Conservation (phyloP, 305 asterid species). For the Stenogyne calaminthoides region DNA sequence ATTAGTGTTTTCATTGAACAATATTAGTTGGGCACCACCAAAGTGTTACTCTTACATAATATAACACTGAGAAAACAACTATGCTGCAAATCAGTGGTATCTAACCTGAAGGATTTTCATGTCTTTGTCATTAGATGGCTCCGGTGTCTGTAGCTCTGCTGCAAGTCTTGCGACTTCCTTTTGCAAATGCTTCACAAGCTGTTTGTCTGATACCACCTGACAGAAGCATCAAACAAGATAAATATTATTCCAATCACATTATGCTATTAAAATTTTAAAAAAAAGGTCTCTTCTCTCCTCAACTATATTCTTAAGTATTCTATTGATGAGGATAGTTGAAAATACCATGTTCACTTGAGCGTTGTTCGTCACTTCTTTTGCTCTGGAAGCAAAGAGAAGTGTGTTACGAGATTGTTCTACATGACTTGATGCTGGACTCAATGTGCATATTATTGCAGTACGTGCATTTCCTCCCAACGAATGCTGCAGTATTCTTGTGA, state of each 20-base stretch:
- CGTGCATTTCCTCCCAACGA: constrained; percentile 99
- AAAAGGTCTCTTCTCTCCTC: background rate
- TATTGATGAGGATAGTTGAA: constrained; percentile 16
- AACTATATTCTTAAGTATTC: background rate
- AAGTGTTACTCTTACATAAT: too few species aligned
- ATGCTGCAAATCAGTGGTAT: constrained; percentile 17
- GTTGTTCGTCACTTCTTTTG: constrained; percentile 94
- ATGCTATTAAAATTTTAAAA: background rate
- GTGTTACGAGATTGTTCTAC: constrained; percentile 95
- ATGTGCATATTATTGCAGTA: constrained; percentile 96
- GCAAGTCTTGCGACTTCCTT: constrained; percentile 96
- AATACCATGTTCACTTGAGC: constrained; percentile 95
- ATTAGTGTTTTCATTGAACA: too few species aligned
- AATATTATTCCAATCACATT: background rate
- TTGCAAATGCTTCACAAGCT: constrained; percentile 92
- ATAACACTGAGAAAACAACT: background rate
- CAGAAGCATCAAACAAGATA: constrained; percentile 16
- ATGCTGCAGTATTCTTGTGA: constrained; percentile 96
- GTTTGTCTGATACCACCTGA: constrained; percentile 93
- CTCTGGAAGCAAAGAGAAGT: constrained; percentile 89
- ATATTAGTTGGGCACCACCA: too few species aligned
- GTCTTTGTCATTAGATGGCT: constrained; percentile 75
- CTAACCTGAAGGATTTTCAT: constrained; percentile 77
- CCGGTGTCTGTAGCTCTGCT: constrained; percentile 90
- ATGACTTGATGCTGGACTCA: constrained; percentile 96